Conservation (phyloP, 2,329 filamentous ascomycete species). For the Daldinia sp. region DNA sequence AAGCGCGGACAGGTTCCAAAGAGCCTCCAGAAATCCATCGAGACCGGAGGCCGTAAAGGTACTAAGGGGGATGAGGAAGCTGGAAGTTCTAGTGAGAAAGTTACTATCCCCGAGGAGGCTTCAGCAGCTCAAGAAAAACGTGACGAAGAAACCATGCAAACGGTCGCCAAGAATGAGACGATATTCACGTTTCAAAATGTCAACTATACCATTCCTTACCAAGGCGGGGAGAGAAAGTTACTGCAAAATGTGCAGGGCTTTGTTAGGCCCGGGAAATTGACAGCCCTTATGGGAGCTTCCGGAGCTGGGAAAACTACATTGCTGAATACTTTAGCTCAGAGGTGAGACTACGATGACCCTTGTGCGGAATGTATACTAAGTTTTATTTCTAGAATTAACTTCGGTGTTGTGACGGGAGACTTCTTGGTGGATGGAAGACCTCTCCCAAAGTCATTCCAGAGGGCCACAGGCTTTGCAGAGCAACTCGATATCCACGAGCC, state of each 20-base stretch:
- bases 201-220: slow-evolving; percentile 64
- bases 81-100: slow-evolving; percentile 60
- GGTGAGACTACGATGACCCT: slow-evolving; percentile 63
- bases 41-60: slow-evolving; percentile 58
- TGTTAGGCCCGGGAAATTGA: slow-evolving; percentile 84
- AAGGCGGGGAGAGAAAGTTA: slow-evolving; percentile 74
- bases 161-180: slow-evolving; percentile 71
- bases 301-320: slow-evolving; percentile 51
- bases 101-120: slow-evolving; percentile 34
- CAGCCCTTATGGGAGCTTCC: slow-evolving; percentile 78
- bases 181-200: slow-evolving; percentile 67
- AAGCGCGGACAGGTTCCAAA: slow-evolving; percentile 74
- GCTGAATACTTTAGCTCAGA: slow-evolving; percentile 49
- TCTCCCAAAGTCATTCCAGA: slow-evolving; percentile 80
- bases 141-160: slow-evolving; percentile 54
- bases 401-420: slow-evolving; percentile 80
- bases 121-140: slow-evolving; percentile 39
- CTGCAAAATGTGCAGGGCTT: slow-evolving; percentile 84
- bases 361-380: slow-evolving; percentile 73
- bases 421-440: slow-evolving; percentile 82
- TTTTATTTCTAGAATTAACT: slow-evolving; percentile 70
- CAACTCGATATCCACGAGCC: slow-evolving; percentile 77
- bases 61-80: slow-evolving; percentile 65
- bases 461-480: slow-evolving; percentile 78
- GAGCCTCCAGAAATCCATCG: slow-evolving; percentile 67